Evolutionary conservation across 495 filamentous ascomycete species (phyloP), one percentile per base, ranked within the genome.

Genomic region (Niebla homalea): DNA sequence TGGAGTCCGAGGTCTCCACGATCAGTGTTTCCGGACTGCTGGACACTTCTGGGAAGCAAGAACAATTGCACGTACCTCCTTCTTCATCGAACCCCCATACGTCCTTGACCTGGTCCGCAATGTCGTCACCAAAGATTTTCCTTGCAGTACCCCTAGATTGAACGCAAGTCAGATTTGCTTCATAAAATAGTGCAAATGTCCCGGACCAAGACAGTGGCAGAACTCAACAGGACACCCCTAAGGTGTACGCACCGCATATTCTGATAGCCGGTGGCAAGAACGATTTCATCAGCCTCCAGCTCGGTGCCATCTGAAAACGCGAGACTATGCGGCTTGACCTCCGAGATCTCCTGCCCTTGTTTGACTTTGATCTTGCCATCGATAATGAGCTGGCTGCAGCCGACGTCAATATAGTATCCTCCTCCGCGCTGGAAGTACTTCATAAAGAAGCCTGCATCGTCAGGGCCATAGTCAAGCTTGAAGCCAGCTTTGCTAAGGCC

Each of bases 341-440:
- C 68, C 7, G 64, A 59, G 49, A 89, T 75, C 51, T 84, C 80
- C 42, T 74, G 67, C 4, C 84, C 81, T 53, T 85, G 81, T 62
- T 84, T 85, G 47, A 92, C 70, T 52, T 77, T 78, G 63, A 94
- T 74, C 64, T 85, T 85, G 16, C 86, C 80, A 48, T 87, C 83
- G 19, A 73, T 68, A 57, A 94, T 86, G 16, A 92, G 69, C 64
- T 79, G 68, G 18, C 54, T 57, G 19, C 41, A 44, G n/a, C 82
- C 82, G 5, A 90, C 84, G 55, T 92, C 87, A 58, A 90, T 81
- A 56, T 89, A 88, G 61, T 90, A 89, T 0, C 84, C 84, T 0
- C 85, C 85, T 1, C 84, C 83, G 10, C 78, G 74, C 63, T 84
- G 79, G 25, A 85, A 62, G 54, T 90, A 92, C 63, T 90, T 89